phyloP scores from a whole-genome alignment of 2,329 filamentous ascomycete species.

The Fusarium azukiicola region DNA sequence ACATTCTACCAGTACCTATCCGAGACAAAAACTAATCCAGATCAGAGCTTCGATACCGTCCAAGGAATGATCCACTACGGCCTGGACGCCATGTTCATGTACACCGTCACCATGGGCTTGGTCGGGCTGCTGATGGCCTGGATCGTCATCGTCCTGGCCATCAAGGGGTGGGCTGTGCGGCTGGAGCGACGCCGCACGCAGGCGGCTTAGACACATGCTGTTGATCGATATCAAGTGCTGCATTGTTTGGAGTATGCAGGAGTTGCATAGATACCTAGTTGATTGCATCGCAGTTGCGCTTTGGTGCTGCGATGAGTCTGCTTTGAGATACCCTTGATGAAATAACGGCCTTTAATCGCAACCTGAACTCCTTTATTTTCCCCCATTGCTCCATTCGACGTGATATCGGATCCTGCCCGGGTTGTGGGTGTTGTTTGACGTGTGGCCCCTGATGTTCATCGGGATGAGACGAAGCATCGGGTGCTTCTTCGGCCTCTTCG shows the following conservation, averaged over 20 bases:
- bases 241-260: neutral
- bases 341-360: constrained; percentile 35
- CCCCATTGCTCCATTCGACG: neutral
- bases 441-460: neutral
- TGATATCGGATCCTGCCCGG: neutral
- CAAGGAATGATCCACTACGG: constrained; percentile 87
- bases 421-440: neutral
- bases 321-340: constrained; percentile 54
- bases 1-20: neutral
- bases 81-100: constrained; percentile 95
- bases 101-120: constrained; percentile 92
- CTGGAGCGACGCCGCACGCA: constrained; percentile 59
- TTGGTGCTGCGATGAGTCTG: constrained; percentile 36
- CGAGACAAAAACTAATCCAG: constrained; percentile 47
- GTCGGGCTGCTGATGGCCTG: constrained; percentile 93
- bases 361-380: neutral
- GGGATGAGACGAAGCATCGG: neutral
- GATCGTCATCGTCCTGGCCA: constrained; percentile 87
- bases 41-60: constrained; percentile 87
- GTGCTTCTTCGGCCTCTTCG: neutral
- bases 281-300: constrained; percentile 25
- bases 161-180: constrained; percentile 92
- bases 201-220: constrained; percentile 4
- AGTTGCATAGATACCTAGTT: constrained; percentile 24
- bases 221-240: neutral